Base-by-base conservation (phyloP, 2,329 filamentous ascomycete species). In the Penicillium sp. region DNA sequence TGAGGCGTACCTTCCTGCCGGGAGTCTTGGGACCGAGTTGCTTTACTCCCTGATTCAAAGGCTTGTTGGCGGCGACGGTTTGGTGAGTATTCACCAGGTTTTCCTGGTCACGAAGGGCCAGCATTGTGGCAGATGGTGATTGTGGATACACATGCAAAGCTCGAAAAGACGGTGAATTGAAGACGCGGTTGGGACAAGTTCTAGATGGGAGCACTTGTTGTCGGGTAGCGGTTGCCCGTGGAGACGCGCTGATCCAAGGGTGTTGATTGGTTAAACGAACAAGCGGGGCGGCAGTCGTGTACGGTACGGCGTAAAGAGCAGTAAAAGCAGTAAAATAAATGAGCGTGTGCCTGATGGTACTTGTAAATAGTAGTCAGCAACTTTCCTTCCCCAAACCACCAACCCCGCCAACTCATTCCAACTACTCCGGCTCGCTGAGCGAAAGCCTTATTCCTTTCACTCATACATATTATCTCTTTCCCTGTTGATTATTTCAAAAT, bases 81-180 rank as follows among this genome's bases (percentile, higher is more conserved):
- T 92, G 90, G 72, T 89, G 89, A 63, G 82, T 84, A 72, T 91
- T 87, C 68, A 91, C 84, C 73, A 91, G 78, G 76, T 97, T 97
- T 76, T 97, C 93, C 78, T 96, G 91, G 75, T 96, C 90, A 67
- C 87, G 85, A 70, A 88, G 82, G 59, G 90, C 90, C 71, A 91
- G 81, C 91, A 93, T 96, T 57, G 60, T 79, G 68, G 65, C 67
- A 59, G 57, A 55, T 62, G 29, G 21, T 58, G 27, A 53, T 51
- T 57, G 33, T 41, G 19, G 27, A 39, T 63, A 44, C 39, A 62
- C 67, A 70, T 71, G 52, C 58, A 68, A 41, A 22, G 46, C 31
- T 57, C 14, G 35, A 55, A 57, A 41, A 50, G 52, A 56, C 51
- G 56, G 55, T 51, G 60, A 52, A 57, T 56, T 50, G 55, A 43